Conservation (phyloP, 2,329 filamentous ascomycete genomes). For the Mycogone perniciosa region DNA sequence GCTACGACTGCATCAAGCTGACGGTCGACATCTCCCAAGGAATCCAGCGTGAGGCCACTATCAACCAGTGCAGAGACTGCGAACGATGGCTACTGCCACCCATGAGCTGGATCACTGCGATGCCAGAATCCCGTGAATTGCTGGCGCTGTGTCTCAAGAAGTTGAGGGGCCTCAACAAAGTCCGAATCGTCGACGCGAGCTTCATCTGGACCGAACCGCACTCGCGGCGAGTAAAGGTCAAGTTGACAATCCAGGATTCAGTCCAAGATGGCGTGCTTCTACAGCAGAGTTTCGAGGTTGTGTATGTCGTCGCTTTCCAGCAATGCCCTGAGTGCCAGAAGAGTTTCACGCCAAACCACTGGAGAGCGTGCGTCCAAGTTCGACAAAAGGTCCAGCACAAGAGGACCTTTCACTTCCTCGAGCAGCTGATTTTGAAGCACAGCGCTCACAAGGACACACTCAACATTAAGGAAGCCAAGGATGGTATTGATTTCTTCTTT, state of each 20-base stretch:
- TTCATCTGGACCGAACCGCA: constrained; percentile 99
- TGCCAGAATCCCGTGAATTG: constrained; percentile 84
- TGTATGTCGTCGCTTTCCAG: constrained; percentile 83
- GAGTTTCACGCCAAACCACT: constrained; percentile 93
- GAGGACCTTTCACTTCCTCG: constrained; percentile 64
- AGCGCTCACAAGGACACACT: constrained; percentile 86
- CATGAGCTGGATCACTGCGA: constrained; percentile 75
- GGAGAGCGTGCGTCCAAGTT: constrained; percentile 89
- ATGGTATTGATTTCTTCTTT: constrained; percentile 96
- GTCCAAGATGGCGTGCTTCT: constrained; percentile 60
- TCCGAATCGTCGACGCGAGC: constrained; percentile 88
- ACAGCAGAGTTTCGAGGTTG: constrained; percentile 92
- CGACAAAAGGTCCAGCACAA: constrained; percentile 97
- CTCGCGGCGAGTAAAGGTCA: constrained; percentile 84
- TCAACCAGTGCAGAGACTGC: constrained; percentile 92
- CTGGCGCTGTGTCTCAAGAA: constrained; percentile 87
- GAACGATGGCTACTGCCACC: constrained; percentile 90
- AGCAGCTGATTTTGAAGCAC: constrained; percentile 95
- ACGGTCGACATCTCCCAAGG: constrained; percentile 89
- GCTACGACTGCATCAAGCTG: constrained; percentile 92
- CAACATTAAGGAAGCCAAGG: constrained; percentile 96
- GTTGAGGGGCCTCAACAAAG: constrained; percentile 77
- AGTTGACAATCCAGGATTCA: constrained; percentile 81
- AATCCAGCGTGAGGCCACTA: constrained; percentile 81
- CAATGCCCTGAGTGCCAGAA: constrained; percentile 95